phyloP scores from a whole-genome alignment of 495 filamentous ascomycete species.

The Peziza echinospora region DNA sequence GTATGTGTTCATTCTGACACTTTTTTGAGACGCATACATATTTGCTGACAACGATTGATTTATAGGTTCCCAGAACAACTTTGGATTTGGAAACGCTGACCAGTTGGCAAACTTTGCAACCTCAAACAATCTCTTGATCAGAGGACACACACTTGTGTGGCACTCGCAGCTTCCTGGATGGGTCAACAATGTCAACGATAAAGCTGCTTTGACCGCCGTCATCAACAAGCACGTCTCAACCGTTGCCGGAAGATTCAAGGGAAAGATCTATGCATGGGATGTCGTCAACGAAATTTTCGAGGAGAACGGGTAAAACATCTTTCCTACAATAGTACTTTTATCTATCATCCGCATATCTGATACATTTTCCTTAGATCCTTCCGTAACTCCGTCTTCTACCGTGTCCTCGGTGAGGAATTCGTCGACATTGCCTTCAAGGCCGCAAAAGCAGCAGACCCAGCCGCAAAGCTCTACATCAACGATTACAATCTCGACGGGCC shows the following conservation, averaged over 20 bases:
- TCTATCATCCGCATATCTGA: constrained; percentile 41
- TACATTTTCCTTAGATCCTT: no score
- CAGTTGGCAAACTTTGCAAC: constrained; percentile 39
- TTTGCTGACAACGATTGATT: not conserved
- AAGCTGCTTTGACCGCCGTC: constrained; percentile 27
- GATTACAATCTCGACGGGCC: constrained; percentile 40
- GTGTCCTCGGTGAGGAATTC: constrained; percentile 36
- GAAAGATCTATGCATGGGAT: constrained; percentile 37
- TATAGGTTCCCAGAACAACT: not conserved
- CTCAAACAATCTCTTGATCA: constrained; percentile 33
- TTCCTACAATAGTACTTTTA: constrained; percentile 38
- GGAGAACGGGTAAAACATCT: not conserved
- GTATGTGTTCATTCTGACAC: no score
- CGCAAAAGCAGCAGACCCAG: constrained; percentile 35
- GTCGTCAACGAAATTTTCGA: not conserved
- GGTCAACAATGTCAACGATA: constrained; percentile 32
- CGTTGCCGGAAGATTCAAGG: constrained; percentile 37
- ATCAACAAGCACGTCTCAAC: constrained; percentile 38
- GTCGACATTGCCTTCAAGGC: constrained; percentile 41
- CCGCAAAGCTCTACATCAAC: constrained; percentile 44
- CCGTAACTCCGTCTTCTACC: constrained; percentile 34
- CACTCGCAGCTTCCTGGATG: constrained; percentile 39
- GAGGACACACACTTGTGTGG: constrained; percentile 41
- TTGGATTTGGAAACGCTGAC: constrained; percentile 24
- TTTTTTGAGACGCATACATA: not conserved